Percentiles rank a stretch among this genome's conserved stretches.
Conservation (phyloP, 2,329 filamentous ascomycete species). For the Colletotrichum salicis region DNA sequence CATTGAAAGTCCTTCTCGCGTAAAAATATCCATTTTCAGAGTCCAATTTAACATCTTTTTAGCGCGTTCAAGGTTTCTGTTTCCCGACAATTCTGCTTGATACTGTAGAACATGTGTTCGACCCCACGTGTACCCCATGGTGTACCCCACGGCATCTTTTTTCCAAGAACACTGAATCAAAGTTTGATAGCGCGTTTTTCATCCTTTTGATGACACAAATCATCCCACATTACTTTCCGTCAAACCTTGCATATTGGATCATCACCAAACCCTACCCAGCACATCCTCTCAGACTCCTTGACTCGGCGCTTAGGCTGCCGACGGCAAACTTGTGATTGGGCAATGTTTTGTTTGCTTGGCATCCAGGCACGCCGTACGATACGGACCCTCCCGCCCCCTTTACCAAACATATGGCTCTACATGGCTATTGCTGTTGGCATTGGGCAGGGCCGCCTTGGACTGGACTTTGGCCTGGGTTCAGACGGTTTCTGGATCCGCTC, state of each 20-base stretch:
- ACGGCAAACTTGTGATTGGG: neutral
- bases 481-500: neutral
- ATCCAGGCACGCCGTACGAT: neutral
- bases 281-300: neutral
- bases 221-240: neutral
- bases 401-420: neutral
- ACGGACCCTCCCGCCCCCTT: neutral
- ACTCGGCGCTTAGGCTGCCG: neutral
- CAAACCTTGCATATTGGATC: neutral
- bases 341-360: neutral
- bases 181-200: neutral
- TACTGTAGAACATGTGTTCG: neutral
- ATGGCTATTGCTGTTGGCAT: neutral
- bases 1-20: too few relatives aligned
- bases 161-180: neutral
- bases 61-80: too few relatives aligned
- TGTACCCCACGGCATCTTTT: neutral
- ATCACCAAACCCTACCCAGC: neutral
- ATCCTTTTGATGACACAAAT: neutral
- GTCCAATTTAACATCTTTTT: too few relatives aligned
- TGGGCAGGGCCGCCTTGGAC: neutral
- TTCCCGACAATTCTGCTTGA: too few relatives aligned
- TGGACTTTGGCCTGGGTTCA: neutral
- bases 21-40: too few relatives aligned
- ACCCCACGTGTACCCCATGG: neutral